Conservation (phyloP, 2,329 filamentous ascomycete species). For the Cadophora luteo-olivacea region DNA sequence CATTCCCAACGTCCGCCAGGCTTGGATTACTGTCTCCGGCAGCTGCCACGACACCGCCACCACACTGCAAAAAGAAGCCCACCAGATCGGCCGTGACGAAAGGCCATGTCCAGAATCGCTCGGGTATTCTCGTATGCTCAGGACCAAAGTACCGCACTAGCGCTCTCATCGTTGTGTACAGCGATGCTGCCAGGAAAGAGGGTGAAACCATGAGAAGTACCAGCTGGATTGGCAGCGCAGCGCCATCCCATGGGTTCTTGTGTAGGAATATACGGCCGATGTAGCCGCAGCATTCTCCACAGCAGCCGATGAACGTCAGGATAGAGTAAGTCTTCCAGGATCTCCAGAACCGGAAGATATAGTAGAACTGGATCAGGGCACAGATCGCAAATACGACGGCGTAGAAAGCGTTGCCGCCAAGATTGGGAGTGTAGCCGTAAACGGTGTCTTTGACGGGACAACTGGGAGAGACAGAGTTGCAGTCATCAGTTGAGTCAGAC, state of each 20-base stretch:
- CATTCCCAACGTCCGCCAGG: not conserved
- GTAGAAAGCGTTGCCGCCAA: not conserved
- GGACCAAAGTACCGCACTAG: not conserved
- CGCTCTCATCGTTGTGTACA: not conserved
- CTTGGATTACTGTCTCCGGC: not conserved
- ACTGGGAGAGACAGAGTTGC: not conserved
- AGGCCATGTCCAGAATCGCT: not conserved
- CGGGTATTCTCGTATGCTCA: not conserved
- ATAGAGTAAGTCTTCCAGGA: not conserved
- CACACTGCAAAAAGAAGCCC: not conserved
- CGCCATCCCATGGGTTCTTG: not conserved
- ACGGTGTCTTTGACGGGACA: not conserved
- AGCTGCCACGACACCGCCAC: not conserved
- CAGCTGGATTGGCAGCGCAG: not conserved
- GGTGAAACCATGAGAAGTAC: not conserved
- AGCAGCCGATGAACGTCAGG: not conserved
- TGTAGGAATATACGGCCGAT: not conserved
- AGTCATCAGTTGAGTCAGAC: not conserved
- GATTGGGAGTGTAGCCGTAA: not conserved
- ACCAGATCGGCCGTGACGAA: not conserved
- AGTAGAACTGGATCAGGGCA: not conserved
- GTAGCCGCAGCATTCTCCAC: not conserved
- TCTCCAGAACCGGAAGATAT: not conserved
- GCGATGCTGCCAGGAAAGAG: not conserved
- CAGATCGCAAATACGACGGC: not conserved